Base-by-base conservation (phyloP, 2,329 filamentous ascomycete species). In the Fusarium fracticaudum region DNA sequence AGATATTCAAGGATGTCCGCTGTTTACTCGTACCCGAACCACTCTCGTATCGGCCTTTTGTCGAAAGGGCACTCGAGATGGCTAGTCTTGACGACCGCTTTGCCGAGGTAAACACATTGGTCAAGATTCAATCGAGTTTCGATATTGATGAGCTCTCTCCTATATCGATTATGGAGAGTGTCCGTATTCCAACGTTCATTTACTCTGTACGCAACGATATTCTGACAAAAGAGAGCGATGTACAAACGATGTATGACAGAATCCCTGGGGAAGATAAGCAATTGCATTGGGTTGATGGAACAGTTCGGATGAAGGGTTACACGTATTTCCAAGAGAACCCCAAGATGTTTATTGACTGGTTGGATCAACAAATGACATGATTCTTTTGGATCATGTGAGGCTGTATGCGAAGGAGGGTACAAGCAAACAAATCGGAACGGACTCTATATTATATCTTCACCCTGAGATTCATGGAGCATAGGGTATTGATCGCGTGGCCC, bases 401-500 rank as follows among this genome's bases (percentile, higher is more conserved):
- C 4, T 5, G 0, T 20, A 4, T 47, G 45, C 45, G 18, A 3
- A 8, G 20, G 4, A 24, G 24, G 24, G 24, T 24, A 24, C 24
- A 24, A 4, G 24, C 24, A 24, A 24, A 24, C 24, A 24, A 24
- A 24, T 24, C 24, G 24, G 24, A 24, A 24, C 24, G 24, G 24
- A 24, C 24, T 24, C 24, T 24, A 24, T 24, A 4, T 24, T 24
- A 24, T 4, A 24, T 24, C 24, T 24, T 24, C 24, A 24, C 24
- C 24, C 24, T 24, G 24, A 24, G 24, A 24, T 3, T 24, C 24
- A 31, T 22, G 45, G 3, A 17, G 17, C 3, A 31, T 8, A 8
- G 4, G 4, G 20, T 17, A 48, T 12, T 0, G 0, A 4, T 48
- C 26, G 4, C 6, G 0, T 12, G 0, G 6, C 1, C 20, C 9